phyloP scores from a whole-genome alignment of 1,139 yeast species.

The Yamadazyma dendronema region DNA sequence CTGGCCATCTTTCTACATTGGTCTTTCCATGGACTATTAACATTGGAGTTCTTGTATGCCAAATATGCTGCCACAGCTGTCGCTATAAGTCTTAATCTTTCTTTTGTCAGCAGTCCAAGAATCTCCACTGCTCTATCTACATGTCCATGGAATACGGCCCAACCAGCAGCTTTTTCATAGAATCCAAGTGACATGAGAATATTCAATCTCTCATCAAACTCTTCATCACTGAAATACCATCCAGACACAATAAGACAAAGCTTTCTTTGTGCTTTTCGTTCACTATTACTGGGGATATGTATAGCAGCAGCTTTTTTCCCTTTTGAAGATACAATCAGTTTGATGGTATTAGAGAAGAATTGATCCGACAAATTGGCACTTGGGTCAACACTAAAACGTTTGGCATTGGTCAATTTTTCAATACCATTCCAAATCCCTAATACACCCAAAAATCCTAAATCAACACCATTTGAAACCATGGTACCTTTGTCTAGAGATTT shows the following conservation, averaged over 20 bases:
- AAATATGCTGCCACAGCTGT: conserved; percentile 93
- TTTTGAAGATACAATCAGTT: conserved; percentile 40
- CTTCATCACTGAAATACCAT: conserved; percentile 81
- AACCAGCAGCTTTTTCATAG: conserved; percentile 91
- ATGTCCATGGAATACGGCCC: conserved; percentile 96
- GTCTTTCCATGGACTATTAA: conserved; percentile 89
- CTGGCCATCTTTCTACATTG: conserved; percentile 86
- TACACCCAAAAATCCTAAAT: conserved; percentile 86
- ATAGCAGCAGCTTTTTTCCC: conserved; percentile 47
- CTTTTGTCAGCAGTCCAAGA: conserved; percentile 57
- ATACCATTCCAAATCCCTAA: conserved; percentile 87
- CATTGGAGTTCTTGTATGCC: conserved; percentile 61
- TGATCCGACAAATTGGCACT: conserved; percentile 34
- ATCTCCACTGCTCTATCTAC: conserved; percentile 77
- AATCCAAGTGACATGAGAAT: conserved; percentile 58
- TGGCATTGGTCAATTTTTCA: conserved; percentile 58
- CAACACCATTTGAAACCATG: conserved; percentile 66
- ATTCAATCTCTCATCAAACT: conserved; percentile 68
- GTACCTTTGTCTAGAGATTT: conserved; percentile 66
- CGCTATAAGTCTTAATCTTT: conserved; percentile 72
- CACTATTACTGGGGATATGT: conserved; percentile 47
- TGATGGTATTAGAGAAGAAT: conserved; percentile 46
- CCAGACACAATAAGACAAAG: conserved; percentile 85
- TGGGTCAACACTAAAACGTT: conserved; percentile 40
- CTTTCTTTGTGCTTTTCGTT: conserved; percentile 62